Evolutionary conservation across 805 yeast genomes (phyloP).

Genomic region (Candida methanosorbosa): DNA sequence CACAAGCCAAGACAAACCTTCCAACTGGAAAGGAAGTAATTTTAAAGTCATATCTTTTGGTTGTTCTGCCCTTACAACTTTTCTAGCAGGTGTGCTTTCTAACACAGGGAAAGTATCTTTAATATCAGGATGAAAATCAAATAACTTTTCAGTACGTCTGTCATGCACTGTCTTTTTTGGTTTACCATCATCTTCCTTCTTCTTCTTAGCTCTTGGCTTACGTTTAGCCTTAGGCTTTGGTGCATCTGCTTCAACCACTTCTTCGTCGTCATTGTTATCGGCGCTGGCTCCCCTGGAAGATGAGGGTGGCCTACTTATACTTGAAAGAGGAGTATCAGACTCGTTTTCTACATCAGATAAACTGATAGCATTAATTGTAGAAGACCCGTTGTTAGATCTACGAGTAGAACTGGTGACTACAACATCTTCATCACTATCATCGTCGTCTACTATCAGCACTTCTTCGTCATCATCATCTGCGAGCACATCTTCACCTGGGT

Average conservation of each 20-base stretch:
- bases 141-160: constrained; percentile 59
- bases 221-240: constrained; percentile 5
- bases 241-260: constrained; percentile 4
- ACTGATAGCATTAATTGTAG: constrained; percentile 5
- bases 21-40: constrained; percentile 84
- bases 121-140: constrained; percentile 72
- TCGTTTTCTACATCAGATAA: constrained; percentile 10
- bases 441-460: too few species aligned
- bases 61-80: constrained; percentile 54
- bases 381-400: constrained; percentile 1
- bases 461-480: constrained; percentile 28
- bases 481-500: constrained; percentile 27
- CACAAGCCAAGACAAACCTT: constrained; percentile 85
- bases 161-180: constrained; percentile 62
- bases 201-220: constrained; percentile 14
- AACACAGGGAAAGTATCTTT: constrained; percentile 63
- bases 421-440: constrained; percentile 5
- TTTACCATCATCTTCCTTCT: constrained; percentile 26
- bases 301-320: constrained; percentile 3
- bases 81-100: constrained; percentile 34
- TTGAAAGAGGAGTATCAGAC: constrained; percentile 10
- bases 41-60: constrained; percentile 71
- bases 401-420: constrained; percentile 1
- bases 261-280: constrained; percentile 1
- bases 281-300: too few species aligned